Evolutionary conservation across 164 flowering plant species (phyloP), one percentile per base, ranked within the genome.

Genomic region (Berberis vulgaris): DNA sequence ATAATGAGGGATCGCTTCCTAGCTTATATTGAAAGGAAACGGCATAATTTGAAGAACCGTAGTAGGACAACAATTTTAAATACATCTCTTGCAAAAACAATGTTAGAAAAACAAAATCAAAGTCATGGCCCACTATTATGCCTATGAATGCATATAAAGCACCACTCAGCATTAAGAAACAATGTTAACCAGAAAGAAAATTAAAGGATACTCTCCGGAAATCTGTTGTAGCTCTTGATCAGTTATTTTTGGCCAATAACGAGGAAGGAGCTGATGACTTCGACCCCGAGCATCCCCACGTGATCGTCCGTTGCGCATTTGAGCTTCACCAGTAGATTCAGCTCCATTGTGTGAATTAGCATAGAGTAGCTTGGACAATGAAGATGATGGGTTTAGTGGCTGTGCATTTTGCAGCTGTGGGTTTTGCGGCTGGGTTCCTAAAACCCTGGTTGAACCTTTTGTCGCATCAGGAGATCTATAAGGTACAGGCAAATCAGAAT

Each of bases 161-260:
- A 26, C 54, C 11, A 52, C 3, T 52, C 1, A 52, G n/a, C 7
- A 47, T 47, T 47, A 7, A 57, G 41, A 46, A 52, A 64, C 12
- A 10, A n/a, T 26, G 47, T 5, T 13, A 11, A 13, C 39, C 54
- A 12, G 52, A 59, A 44, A 60, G 26, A 49, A 50, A 54, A 54
- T 5, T 13, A 54, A 13, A 54, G 54, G 54, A 52, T 52, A 52
- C 54, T 52, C 54, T 10, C 8, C 54, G 2, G 54, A 52, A 11
- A 52, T 52, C 96, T 89, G 84, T 65, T 83, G 93, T 40, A 86
- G 79, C 78, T 89, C 98, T 69, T 86, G 79, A 66, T 85, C 81
- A 40, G 88, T 88, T 60, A 83, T 78, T 69, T 81, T 83, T 43
- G 97, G 97, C 86, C 88, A 84, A 69, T 88, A 86, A 9, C 94